phyloP scores from a whole-genome alignment of 176 grass and related monocot species.

The Dendrocalamus sinicus region DNA sequence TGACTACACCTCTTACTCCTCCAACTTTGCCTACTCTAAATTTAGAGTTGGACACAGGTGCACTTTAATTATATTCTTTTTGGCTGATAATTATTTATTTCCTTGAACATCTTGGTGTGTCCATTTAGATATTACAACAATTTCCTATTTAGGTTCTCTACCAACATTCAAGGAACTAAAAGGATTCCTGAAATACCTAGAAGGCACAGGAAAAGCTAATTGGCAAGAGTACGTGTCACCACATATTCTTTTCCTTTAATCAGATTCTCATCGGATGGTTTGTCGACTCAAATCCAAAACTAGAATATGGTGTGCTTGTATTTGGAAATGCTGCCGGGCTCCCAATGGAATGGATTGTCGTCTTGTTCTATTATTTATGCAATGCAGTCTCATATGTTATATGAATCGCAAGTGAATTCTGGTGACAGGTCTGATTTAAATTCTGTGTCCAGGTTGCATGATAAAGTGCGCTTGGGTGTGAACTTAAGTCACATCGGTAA shows the following conservation, averaged over 20 bases:
- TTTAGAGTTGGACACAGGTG: constrained; percentile 67
- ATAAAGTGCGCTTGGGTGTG: constrained; percentile 57
- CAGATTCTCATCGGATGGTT: background rate
- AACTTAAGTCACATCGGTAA: too few relatives aligned
- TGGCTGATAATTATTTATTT: constrained; percentile 27
- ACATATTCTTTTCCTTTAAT: constrained; percentile 19
- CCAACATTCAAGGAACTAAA: constrained; percentile 83
- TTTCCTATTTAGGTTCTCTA: constrained; percentile 63
- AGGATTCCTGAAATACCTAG: constrained; percentile 59
- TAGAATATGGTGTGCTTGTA: constrained; percentile 10
- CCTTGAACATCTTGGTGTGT: constrained; percentile 27
- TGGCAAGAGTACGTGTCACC: constrained; percentile 83
- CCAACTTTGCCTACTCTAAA: constrained; percentile 69
- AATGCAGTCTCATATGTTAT: constrained; percentile 9
- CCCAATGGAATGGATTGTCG: background rate
- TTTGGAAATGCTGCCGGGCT: background rate
- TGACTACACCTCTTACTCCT: constrained; percentile 52
- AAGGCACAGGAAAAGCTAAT: constrained; percentile 82
- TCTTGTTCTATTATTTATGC: background rate
- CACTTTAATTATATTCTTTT: constrained; percentile 33
- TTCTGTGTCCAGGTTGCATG: constrained; percentile 73
- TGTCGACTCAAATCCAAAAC: constrained; percentile 17
- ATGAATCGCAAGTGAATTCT: constrained; percentile 19
- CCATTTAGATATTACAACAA: constrained; percentile 18
- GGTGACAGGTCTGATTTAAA: constrained; percentile 9